Base-by-base conservation (phyloP, 805 yeast species). In the Kuraishia piskuri region DNA sequence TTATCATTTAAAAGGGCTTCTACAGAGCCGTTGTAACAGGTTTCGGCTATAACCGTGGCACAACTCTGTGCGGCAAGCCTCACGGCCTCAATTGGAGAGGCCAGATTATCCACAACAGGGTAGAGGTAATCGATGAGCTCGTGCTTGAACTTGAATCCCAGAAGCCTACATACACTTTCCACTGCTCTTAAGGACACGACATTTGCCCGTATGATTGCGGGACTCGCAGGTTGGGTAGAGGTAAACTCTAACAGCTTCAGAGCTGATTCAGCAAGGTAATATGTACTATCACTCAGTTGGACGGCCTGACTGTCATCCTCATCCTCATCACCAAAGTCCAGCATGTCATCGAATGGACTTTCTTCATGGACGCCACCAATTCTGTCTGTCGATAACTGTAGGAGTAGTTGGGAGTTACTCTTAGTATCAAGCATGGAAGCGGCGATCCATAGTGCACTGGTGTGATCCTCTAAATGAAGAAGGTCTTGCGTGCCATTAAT, bases 71-170 rank as follows among this genome's bases (percentile, higher is more conserved):
- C 80, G 61, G 72, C 76, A 54, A 73, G 56, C 57, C 85, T 64
- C 7, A 80, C 65, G 56, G 66, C 46, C 26, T 74, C 65, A 58
- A 79, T 68, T 19, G 76, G 56, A 6, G 83, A 80, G 0, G 96
- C 90, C 40, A 92, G 68, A 45, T 82, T 77, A 51, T 88, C 90
- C 23, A 91, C 74, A 0, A 90, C 75, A 0, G 92, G 86, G 59
- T 82, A 88, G 7, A 94, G 64, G 53, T 78, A 75, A 56, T 89
- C 95, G 56, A 88, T 79, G 31, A 92, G 66, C 54, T 86, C 86
- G 19, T 72, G 72, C 46, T 75, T 60, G 59, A 83, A 81, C 1
- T 70, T 75, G 0, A 58, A 52, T 1, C 71, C 71, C 56, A 74
- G 49, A 3, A 63, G 53, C 12, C 55, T 56, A n/a, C 70, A 65